Percentiles rank a stretch among this genome's conserved stretches.
phyloP scores from a whole-genome alignment of 495 filamentous ascomycete species.

The Aspergillus mulundensis region DNA sequence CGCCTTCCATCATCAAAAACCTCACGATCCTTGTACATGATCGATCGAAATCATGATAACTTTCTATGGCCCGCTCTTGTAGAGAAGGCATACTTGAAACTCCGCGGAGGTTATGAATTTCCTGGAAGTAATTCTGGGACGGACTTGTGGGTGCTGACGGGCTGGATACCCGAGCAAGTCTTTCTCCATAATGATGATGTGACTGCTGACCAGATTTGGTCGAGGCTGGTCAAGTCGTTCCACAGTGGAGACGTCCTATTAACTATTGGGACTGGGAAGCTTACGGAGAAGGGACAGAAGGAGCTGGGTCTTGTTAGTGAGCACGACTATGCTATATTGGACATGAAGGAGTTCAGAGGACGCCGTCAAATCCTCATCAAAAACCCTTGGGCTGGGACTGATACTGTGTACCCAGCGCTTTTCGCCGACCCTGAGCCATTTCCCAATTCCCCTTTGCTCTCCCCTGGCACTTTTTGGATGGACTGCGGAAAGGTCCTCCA shows the following conservation, averaged over 20 bases:
- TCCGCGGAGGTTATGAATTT: conserved; percentile 94
- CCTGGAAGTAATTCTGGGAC: conserved; percentile 98
- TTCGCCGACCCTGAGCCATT: conserved; percentile 6
- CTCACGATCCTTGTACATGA: conserved; percentile 72
- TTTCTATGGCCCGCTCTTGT: conserved; percentile 89
- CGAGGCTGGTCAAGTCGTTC: conserved; percentile 68
- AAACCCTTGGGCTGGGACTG: conserved; percentile 89
- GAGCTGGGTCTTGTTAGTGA: conserved; percentile 78
- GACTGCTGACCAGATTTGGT: conserved; percentile 72
- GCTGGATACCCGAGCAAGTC: conserved; percentile 96
- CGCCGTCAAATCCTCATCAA: conserved; percentile 75
- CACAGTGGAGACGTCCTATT: conserved; percentile 76
- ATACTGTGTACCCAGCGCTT: conserved; percentile 18
- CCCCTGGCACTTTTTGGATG: conserved; percentile 88
- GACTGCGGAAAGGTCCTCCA: conserved; percentile 76
- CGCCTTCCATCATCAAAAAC: conserved; percentile 77
- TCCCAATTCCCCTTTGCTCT: conserved; percentile 21
- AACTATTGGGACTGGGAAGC: conserved; percentile 82
- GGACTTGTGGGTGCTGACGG: conserved; percentile 83
- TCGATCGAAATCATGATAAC: conserved; percentile 72
- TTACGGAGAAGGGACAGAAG: conserved; percentile 68
- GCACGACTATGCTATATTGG: conserved; percentile 90
- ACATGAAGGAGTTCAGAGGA: conserved; percentile 64
- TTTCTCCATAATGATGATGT: conserved; percentile 82
- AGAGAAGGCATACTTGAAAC: conserved; percentile 97